phyloP scores from a whole-genome alignment of 495 filamentous ascomycete genomes.

The Neurospora africana region DNA sequence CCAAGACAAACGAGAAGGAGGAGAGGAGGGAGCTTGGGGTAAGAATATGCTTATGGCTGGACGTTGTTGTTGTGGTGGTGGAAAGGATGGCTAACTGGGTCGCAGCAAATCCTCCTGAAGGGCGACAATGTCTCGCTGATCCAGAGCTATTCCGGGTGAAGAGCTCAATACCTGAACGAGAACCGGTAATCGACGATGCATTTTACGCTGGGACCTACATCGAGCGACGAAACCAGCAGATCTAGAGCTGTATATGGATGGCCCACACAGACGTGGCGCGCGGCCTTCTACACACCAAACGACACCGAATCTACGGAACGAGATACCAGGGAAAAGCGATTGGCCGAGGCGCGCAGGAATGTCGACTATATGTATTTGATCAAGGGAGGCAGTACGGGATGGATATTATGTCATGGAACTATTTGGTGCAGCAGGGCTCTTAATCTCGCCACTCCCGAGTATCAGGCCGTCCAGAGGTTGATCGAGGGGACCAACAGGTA shows the following conservation, averaged over 20 bases:
- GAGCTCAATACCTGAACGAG: background rate
- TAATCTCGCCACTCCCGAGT: constrained; percentile 37
- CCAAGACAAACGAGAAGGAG: constrained; percentile 67
- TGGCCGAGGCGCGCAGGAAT: constrained; percentile 8
- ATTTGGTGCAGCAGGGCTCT: constrained; percentile 9
- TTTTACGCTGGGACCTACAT: background rate
- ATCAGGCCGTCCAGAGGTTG: constrained; percentile 36
- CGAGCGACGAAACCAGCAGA: background rate
- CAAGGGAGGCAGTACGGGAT: background rate
- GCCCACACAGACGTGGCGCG: background rate
- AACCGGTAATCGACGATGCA: background rate
- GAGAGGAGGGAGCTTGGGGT: constrained; percentile 66
- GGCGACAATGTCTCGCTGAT: constrained; percentile 96
- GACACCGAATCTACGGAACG: constrained; percentile 4
- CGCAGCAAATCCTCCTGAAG: constrained; percentile 90
- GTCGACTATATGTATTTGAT: background rate
- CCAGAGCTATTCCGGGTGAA: constrained; percentile 55
- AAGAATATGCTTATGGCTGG: background rate
- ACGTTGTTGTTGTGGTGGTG: background rate
- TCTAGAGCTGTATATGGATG: background rate
- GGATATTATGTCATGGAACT: background rate
- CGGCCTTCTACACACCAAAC: constrained; percentile 1
- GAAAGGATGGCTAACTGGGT: constrained; percentile 17
- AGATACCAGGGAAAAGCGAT: constrained; percentile 11
- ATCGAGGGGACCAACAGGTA: constrained; percentile 34